Percentiles rank a stretch among this genome's conserved stretches.
Evolutionary conservation across 2,329 filamentous ascomycete genomes (phyloP).

Genomic region (Apiospora saccharicola): DNA sequence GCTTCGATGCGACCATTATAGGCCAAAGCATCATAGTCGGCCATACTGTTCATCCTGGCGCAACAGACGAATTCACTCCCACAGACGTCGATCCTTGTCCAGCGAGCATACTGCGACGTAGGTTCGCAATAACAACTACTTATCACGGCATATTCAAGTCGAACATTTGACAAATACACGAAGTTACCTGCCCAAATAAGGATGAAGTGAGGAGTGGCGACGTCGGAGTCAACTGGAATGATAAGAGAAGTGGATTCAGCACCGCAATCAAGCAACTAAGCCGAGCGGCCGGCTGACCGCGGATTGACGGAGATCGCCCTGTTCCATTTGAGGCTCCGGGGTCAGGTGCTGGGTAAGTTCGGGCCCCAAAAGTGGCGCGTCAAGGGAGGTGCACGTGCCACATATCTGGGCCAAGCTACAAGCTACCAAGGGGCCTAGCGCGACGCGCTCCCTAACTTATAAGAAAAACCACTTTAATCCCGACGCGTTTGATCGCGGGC

Average conservation of each 20-base stretch:
- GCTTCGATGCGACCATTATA: conserved; percentile 68
- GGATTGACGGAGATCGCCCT: conserved; percentile 31
- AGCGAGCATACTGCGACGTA: conserved; percentile 4
- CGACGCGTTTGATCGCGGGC: conserved; percentile 9
- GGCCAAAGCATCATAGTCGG: conserved; percentile 29
- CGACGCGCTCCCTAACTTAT: neutral
- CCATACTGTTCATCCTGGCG: conserved; percentile 8
- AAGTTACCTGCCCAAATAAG: neutral
- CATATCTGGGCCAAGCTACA: neutral
- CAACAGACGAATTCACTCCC: neutral
- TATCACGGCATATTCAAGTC: neutral
- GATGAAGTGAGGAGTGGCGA: conserved; percentile 12
- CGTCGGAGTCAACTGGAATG: neutral
- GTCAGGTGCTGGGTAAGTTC: neutral
- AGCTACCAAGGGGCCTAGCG: neutral
- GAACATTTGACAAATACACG: neutral
- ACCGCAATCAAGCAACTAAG: neutral
- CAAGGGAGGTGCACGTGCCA: neutral
- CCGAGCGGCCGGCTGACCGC: conserved; percentile 18
- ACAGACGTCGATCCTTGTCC: neutral
- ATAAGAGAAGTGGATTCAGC: conserved; percentile 17
- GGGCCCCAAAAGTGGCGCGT: neutral
- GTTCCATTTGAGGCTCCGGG: conserved; percentile 28
- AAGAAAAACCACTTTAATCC: conserved; percentile 11
- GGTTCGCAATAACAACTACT: neutral